Base-by-base conservation (phyloP, 148 eudicot genomes). In the Rheum nobile region DNA sequence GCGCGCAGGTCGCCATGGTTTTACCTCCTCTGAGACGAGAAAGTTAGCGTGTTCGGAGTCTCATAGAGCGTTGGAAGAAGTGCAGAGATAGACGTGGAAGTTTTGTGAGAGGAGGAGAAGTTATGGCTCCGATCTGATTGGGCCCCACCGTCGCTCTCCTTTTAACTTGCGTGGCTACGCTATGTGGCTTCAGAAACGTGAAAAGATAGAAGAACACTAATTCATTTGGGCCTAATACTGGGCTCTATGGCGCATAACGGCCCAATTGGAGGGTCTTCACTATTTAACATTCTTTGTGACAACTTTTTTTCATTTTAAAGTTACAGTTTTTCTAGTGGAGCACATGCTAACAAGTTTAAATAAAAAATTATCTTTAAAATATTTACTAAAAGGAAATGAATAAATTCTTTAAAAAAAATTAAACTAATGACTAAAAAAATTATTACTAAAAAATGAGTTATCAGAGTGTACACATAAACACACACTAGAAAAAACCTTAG, bases 1-100 rank as follows among this genome's bases (percentile, higher is more conserved):
- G 75, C 61, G 75, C 41, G 61, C 48, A 73, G 50, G 8, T 34
- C 43, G 75, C 75, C 75, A 73, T 73, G 11, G 42, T 73, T 47
- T 26, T 31, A 48, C 22, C 37, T 72, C 34, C 74, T 24, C 29
- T 26, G 50, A 71, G 74, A 44, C 8, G 52, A 71, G 34, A 70
- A 31, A 70, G 22, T 70, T 32, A 46, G 61, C 61, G 61, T 54
- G 61, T 8, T 22, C 13, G 11, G 28, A 54, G 61, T 22, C 31
- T 8, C 35, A 54, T 24, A 54, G 61, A 54, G 6, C 9, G 50
- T 13, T 44, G 43, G 10, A 10, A 38, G 39, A 19, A 35, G 37
- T 12, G 22, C 17, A 4, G 39, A 44, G 21, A 6, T 71, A 17
- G 24, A 41, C 44, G 70, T 65, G 70, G 70, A 34, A 16, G 70